Base-by-base conservation (phyloP, 31 red algal species). In the Odonthalia washingtoniensis region DNA sequence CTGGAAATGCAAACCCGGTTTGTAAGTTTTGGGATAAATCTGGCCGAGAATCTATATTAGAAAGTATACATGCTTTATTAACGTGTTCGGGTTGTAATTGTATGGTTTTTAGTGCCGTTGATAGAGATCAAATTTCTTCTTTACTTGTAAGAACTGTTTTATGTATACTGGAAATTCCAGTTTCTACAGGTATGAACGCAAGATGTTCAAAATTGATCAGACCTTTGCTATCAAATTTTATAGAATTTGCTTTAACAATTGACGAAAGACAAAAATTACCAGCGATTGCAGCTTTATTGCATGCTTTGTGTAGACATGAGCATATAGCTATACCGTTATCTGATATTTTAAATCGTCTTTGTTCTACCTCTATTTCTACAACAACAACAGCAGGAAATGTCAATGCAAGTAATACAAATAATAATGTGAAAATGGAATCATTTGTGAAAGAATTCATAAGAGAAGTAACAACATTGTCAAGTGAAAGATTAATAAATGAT, bases 381-480 rank as follows among this genome's bases (percentile, higher is more conserved):
- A n/a, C n/a, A n/a, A n/a, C n/a, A n/a, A n/a, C n/a, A n/a, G n/a
- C n/a, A n/a, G n/a, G n/a, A n/a, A n/a, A n/a, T n/a, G n/a, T n/a
- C n/a, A n/a, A n/a, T n/a, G n/a, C n/a, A n/a, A n/a, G n/a, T n/a
- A n/a, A n/a, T n/a, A n/a, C n/a, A n/a, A n/a, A n/a, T n/a, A 35
- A 84, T 2, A 24, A 85, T 37, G 16, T 40, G 21, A 40, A 53
- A 72, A 52, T 84, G 6, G 52, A n/a, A 40, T 64, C 44, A 30
- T 92, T 90, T 77, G 90, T 86, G 40, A 68, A 70, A 24, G 95
- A 96, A 6, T 74, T 96, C 43, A 83, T 96, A 9, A 42, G 76
- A 2, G 88, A 96, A 36, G 84, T 96, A 62, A 53, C 84, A 40
- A 81, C 79, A 38, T 77, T 93, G 57, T 64, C 86, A 24, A 67